Evolutionary conservation across 495 filamentous ascomycete species (phyloP), one percentile per base, ranked within the genome.

Genomic region (Penicillium cataractarum): DNA sequence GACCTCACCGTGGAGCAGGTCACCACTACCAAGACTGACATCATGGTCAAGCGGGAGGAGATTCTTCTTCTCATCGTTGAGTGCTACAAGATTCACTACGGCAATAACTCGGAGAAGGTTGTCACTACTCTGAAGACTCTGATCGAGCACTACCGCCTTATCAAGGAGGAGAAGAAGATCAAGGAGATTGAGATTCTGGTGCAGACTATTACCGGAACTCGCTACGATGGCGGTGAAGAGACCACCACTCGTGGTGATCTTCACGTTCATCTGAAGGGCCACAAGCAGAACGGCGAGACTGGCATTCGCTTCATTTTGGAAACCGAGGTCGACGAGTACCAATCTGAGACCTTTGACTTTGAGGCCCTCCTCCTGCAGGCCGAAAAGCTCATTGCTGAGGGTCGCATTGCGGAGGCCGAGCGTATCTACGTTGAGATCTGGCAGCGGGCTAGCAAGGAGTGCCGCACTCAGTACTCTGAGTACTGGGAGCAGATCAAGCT

Each of bases 71-170:
- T 77, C 6, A 48, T 78, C 4, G 63, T 78, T 5, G 76, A 78
- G 61, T 68, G 69, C 66, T 78, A 76, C 63, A 71, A 73, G 63
- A 54, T 71, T 8, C 72, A 76, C 61, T 78, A 78, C 37, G 74
- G 74, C 4, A 59, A 60, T 4, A 71, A 50, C 8, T 73, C 72
- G 24, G 74, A 76, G 56, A 70, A 72, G 46, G 71, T 74, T 13
- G 63, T 71, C 13, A 64, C 57, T 6, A 73, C 71, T 3, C 40
- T 72, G 17, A 70, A 65, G 32, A 60, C 70, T 44, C 64, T 78
- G 15, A 61, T 69, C n/a, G 70, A 74, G 60, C 76, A 78, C 61
- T 77, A 76, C 51, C 63, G 65, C 33, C 31, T 67, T 37, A 74
- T 72, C 17, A 66, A 68, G 55, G 63, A 71, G 35, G 66, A 68